phyloP scores from a whole-genome alignment of 1,284 basidiomycete genomes.

The Coniferiporia weirii region DNA sequence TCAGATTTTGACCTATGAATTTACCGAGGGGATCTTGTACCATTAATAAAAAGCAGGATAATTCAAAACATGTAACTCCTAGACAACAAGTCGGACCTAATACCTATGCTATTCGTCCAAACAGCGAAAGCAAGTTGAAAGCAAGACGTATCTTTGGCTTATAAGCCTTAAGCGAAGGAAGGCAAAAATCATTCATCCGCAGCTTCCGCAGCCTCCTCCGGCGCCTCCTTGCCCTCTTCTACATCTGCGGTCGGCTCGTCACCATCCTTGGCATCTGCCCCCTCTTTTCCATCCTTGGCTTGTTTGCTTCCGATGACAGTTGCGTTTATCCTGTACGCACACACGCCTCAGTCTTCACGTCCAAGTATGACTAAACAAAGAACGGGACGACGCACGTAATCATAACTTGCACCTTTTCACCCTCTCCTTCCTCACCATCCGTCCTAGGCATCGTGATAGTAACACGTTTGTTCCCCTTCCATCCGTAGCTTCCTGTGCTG shows the following conservation, averaged over 20 bases:
- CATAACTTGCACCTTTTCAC: conserved; percentile 63
- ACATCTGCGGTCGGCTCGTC: not conserved
- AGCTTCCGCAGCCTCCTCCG: not conserved
- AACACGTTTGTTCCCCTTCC: conserved; percentile 70
- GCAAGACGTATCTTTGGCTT: not conserved
- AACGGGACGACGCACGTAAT: conserved; percentile 49
- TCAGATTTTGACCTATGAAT: conserved; percentile 63
- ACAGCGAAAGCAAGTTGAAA: too few relatives aligned
- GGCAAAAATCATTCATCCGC: not conserved
- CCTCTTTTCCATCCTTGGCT: conserved; percentile 36
- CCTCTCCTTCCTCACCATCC: conserved; percentile 47
- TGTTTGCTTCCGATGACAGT: conserved; percentile 72
- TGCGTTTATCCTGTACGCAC: conserved; percentile 57
- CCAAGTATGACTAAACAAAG: not conserved
- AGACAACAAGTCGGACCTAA: not conserved
- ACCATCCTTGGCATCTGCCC: conserved; percentile 26
- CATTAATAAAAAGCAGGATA: not conserved
- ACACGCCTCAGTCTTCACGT: conserved; percentile 6
- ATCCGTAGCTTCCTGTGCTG: conserved; percentile 71
- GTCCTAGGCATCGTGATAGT: conserved; percentile 54
- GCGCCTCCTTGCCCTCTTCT: not conserved
- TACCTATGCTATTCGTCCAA: not conserved
- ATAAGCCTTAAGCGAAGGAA: not conserved
- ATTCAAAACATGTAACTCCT: not conserved
- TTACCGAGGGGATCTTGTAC: not conserved